Conservation (phyloP, 2,329 filamentous ascomycete genomes). For the Lecanicillium sp. region DNA sequence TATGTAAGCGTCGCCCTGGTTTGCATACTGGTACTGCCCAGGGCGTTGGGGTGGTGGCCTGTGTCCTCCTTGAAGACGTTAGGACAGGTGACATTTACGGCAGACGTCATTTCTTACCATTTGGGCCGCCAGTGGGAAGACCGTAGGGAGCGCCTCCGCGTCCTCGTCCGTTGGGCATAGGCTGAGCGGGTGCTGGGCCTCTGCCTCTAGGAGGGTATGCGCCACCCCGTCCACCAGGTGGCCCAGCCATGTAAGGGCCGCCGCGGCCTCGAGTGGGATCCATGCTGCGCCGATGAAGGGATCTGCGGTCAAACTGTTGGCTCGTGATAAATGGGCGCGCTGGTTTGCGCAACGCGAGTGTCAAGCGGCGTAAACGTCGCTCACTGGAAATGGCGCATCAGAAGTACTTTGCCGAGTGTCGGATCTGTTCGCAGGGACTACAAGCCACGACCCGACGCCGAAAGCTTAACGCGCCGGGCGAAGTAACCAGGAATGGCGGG, state of each 20-base stretch:
- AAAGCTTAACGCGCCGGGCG: no score
- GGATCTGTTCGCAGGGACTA: no score
- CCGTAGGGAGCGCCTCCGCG: constrained; percentile 21
- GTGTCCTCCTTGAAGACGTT: not conserved
- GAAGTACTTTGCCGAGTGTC: no score
- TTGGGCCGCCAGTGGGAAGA: constrained; percentile 26
- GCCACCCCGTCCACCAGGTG: constrained; percentile 22
- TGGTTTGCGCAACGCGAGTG: no score
- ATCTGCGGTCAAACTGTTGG: no score
- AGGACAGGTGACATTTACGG: not conserved
- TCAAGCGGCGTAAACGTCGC: no score
- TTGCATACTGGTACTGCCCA: not conserved
- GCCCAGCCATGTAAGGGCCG: not conserved
- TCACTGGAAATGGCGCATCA: no score
- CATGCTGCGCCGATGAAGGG: not conserved
- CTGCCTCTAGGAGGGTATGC: constrained; percentile 33
- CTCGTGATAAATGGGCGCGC: no score
- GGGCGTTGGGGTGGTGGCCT: not conserved
- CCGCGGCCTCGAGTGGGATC: not conserved
- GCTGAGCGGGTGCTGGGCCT: constrained; percentile 15
- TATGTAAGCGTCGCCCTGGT: not conserved
- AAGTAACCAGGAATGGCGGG: no score
- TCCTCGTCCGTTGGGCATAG: constrained; percentile 6
- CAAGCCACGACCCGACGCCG: no score
- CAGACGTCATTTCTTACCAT: constrained; percentile 12